A percentile compares a stretch with the other conserved stretches of the same genome.
Evolutionary conservation across 768 basidiomycete genomes (phyloP).

Genomic region (Leccinum arenicola): DNA sequence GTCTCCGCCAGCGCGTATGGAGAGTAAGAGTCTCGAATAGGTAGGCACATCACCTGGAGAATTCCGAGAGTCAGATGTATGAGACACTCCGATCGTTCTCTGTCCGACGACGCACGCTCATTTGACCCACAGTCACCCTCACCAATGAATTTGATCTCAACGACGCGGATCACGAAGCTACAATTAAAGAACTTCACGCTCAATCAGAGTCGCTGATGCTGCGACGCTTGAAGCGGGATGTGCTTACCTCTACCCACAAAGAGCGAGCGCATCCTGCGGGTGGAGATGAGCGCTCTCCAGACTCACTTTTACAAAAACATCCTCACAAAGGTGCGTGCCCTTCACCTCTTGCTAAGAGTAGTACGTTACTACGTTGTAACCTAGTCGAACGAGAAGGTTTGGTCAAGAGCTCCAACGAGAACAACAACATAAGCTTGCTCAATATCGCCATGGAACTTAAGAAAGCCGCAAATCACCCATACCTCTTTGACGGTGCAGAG

Average conservation of each 20-base stretch:
- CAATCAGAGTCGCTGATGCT: slow-evolving; percentile 95
- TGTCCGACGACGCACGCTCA: slow-evolving; percentile 25
- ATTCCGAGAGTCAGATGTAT: too few species aligned
- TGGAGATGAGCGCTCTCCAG: slow-evolving; percentile 96
- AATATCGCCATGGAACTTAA: slow-evolving; percentile 99
- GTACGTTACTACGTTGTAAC: slow-evolving; percentile 1
- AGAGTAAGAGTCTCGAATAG: slow-evolving; percentile 64
- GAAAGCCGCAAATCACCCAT: slow-evolving; percentile 98
- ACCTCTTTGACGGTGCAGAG: slow-evolving; percentile 96
- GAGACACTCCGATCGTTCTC: slow-evolving; percentile 68
- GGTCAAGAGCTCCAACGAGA: slow-evolving; percentile 84
- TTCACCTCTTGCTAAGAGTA: background rate
- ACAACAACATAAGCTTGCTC: slow-evolving; percentile 89
- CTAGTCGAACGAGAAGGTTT: slow-evolving; percentile 63
- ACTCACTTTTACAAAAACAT: slow-evolving; percentile 99
- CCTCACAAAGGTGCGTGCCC: slow-evolving; percentile 68
- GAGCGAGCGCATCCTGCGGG: slow-evolving; percentile 95
- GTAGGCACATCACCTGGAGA: too few species aligned
- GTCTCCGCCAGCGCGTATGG: slow-evolving; percentile 96
- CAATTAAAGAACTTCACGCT: slow-evolving; percentile 93
- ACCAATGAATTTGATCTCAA: slow-evolving; percentile 94
- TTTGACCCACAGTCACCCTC: slow-evolving; percentile 62
- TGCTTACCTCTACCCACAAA: slow-evolving; percentile 96
- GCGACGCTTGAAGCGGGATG: slow-evolving; percentile 91
- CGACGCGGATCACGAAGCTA: slow-evolving; percentile 88